Evolutionary conservation across 2,329 filamentous ascomycete species (phyloP).

Genomic region (Gnomoniopsis smithogilvyi): DNA sequence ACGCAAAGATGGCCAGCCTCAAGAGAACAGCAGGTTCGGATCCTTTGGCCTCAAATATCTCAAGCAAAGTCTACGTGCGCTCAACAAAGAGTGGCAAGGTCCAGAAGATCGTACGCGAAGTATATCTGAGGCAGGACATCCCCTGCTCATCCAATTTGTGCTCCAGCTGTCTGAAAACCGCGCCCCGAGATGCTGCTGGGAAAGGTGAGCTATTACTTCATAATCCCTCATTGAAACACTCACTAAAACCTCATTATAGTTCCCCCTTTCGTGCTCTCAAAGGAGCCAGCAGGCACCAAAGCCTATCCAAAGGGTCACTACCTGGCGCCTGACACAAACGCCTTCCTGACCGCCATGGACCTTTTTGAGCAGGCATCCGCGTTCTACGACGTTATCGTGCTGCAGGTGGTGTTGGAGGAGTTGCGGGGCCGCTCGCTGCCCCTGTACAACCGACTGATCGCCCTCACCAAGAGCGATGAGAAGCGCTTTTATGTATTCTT

Average conservation of each 20-base stretch:
- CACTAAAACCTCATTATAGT: slow-evolving; percentile 45
- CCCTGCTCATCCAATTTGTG: slow-evolving; percentile 94
- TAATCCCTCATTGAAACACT: background rate
- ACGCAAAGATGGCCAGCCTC: slow-evolving; percentile 57
- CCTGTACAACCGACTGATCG: slow-evolving; percentile 88
- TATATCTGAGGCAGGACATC: slow-evolving; percentile 95
- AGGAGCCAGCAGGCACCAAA: slow-evolving; percentile 80
- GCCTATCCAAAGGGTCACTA: slow-evolving; percentile 86
- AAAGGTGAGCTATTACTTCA: slow-evolving; percentile 52
- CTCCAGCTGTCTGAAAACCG: slow-evolving; percentile 66
- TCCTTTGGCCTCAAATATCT: slow-evolving; percentile 67
- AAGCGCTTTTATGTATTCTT: slow-evolving; percentile 99
- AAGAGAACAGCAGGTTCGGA: slow-evolving; percentile 55
- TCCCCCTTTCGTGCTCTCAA: slow-evolving; percentile 81
- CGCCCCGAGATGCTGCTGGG: slow-evolving; percentile 76
- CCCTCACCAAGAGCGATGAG: slow-evolving; percentile 89
- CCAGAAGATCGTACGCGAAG: slow-evolving; percentile 95
- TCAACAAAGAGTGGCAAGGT: slow-evolving; percentile 96
- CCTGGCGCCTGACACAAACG: slow-evolving; percentile 93
- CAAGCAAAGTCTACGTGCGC: slow-evolving; percentile 92
- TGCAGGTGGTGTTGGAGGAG: slow-evolving; percentile 96
- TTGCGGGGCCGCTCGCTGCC: slow-evolving; percentile 90
- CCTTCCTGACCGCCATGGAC: slow-evolving; percentile 93
- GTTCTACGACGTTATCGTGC: slow-evolving; percentile 94
- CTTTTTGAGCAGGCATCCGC: slow-evolving; percentile 88